Evolutionary conservation across 2,329 filamentous ascomycete genomes (phyloP), one percentile per base, ranked within the genome.

Genomic region (Metarhizium anisopliae): DNA sequence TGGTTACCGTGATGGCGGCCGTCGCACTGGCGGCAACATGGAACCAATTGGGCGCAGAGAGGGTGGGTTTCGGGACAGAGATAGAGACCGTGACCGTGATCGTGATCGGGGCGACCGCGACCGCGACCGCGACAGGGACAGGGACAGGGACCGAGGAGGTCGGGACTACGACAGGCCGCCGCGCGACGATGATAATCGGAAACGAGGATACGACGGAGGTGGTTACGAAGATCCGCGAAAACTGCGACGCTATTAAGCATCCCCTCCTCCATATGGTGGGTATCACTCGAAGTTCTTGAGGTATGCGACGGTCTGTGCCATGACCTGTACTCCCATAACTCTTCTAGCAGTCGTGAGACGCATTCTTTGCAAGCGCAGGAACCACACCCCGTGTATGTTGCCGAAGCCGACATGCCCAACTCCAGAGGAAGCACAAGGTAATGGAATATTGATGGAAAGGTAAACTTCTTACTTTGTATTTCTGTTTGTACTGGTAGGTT

Each of bases 161-260:
- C 59, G 60, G 10, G 60, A 79, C 64, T 77, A 74, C 68, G 82
- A 85, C 67, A 73, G 79, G 61, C 77, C 77, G 60, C 77, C 77
- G 55, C 74, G 78, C 59, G 80, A 83, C 53, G 81, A 84, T 62
- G 80, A 82, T 61, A 77, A 74, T 71, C 72, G 82, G 68, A 81
- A 89, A 77, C 83, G 86, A 68, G 79, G 84, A 53, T 90, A 88
- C 71, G 91, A 95, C 53, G 87, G 87, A 67, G 85, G 85, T 68
- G 81, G 83, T 61, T 86, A 92, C 73, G 90, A 96, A 67, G 92
- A 96, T 71, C 81, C 83, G 52, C 73, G 81, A 57, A 86, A 86
- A 71, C 68, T 85, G 59, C 82, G 83, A 60, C 81, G 83, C 60
- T 86, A 86, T 72, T 85, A 75, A 74, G 50, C 8, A 5, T 38